Evolutionary conservation across 768 basidiomycete genomes (phyloP), one percentile per base, ranked within the genome.

Genomic region (Psilocybe cyanescens): DNA sequence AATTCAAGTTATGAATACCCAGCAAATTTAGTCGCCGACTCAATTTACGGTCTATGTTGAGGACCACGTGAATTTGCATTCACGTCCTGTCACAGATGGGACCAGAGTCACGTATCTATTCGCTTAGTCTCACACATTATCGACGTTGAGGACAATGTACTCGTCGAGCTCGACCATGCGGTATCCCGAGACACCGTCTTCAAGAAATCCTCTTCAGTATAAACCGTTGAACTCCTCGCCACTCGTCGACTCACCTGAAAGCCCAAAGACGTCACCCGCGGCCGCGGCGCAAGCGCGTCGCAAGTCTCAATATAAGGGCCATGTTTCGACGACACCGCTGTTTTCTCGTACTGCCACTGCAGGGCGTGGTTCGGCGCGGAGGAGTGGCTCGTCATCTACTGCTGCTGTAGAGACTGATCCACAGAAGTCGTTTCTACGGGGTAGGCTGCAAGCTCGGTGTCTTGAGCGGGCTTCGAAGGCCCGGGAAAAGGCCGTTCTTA

Each of bases 371-470:
- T 33, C 44, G 5, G 30, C 47, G 28, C 55, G 55, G 19, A 57
- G 57, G 19, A 63, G 55, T 14, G 31, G 57, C 56, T 17, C 60
- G 64, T 19, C 54, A 63, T 19, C 54, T 33, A 35, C 60, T 9
- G 47, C 19, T 31, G 19, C 35, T 12, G 58, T 35, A 28, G 62
- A 51, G 37, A 51, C 52, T 52, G 80, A 84, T 16, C 75, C 86
- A 0, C 82, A 86, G 58, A 86, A 83, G 45, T 65, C 74, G 3
- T 81, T 91, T 50, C 70, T 91, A 51, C 75, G 86, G 29, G 86
- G 87, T 55, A 81, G 83, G 31, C 83, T 91, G 62, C 83, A 83
- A 66, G 83, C 82, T 3, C 80, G 83, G 53, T 90, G 88, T 70
- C 68, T 88, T 47, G 86, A 89, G 69, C 78, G 88, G 17, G 88